Percentiles rank a stretch among this genome's conserved stretches.
Conservation (phyloP, 2,329 filamentous ascomycete genomes). For the Ophiostoma populinum region DNA sequence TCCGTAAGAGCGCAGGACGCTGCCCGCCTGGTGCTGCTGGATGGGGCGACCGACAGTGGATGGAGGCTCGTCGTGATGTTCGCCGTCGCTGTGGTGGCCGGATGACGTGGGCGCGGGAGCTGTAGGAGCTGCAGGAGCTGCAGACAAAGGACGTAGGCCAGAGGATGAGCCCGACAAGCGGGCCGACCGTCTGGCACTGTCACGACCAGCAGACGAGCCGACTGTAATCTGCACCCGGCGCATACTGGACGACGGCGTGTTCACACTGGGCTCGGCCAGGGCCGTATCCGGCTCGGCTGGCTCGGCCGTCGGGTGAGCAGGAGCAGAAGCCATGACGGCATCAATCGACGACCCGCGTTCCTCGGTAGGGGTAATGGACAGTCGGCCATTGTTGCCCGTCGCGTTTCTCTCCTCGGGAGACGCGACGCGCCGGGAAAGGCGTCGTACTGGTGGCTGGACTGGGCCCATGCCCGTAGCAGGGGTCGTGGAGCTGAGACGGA, state of each 20-base stretch:
- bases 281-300: too few relatives aligned
- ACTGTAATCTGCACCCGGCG: slow-evolving; percentile 38
- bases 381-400: too few relatives aligned
- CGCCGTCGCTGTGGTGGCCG: slow-evolving; percentile 26
- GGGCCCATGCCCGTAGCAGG: slow-evolving; percentile 15
- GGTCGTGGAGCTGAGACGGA: slow-evolving; percentile 30
- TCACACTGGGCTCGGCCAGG: slow-evolving; percentile 17
- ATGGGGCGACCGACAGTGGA: slow-evolving; percentile 26
- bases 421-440: too few relatives aligned
- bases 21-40: slow-evolving; percentile 27
- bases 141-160: too few relatives aligned
- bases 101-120: slow-evolving; percentile 7
- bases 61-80: slow-evolving; percentile 29
- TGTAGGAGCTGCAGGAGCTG: slow-evolving; percentile 20
- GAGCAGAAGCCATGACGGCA: slow-evolving; percentile 1
- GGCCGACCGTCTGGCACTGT: slow-evolving; percentile 9
- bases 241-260: slow-evolving; percentile 34
- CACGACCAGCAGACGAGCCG: slow-evolving; percentile 29
- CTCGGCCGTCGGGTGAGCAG: slow-evolving; percentile 6
- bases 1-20: slow-evolving; percentile 31
- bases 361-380: too few relatives aligned
- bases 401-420: too few relatives aligned
- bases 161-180: too few relatives aligned
- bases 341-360: slow-evolving; percentile 3
- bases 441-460: slow-evolving; percentile 27